phyloP scores from a whole-genome alignment of 2,329 filamentous ascomycete species.

The Neofusicoccum kwambonambiense region DNA sequence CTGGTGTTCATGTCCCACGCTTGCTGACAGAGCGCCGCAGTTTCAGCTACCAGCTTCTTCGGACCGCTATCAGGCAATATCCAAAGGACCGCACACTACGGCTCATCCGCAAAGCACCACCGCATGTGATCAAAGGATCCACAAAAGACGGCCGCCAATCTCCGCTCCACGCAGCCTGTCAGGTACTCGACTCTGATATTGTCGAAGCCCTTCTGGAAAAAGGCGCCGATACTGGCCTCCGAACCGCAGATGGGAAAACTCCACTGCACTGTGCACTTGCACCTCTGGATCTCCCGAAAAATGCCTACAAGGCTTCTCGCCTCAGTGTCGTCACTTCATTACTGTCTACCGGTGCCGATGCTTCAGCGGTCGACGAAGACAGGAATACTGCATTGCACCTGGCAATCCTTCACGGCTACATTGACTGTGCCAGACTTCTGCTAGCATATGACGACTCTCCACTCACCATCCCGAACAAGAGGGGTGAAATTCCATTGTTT shows the following conservation, averaged over 20 bases:
- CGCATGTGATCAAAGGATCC: neutral
- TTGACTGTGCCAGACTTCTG: neutral
- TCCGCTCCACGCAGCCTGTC: neutral
- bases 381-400: neutral
- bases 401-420: neutral
- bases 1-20: neutral
- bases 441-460: neutral
- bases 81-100: neutral
- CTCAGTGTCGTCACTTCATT: neutral
- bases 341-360: neutral
- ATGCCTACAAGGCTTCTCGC: neutral
- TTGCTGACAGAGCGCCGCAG: neutral
- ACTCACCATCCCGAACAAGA: neutral
- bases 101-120: conserved; percentile 2
- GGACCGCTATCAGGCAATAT: conserved; percentile 1
- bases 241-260: neutral
- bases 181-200: neutral
- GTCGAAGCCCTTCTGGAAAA: conserved; percentile 3
- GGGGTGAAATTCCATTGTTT: conserved; percentile 7
- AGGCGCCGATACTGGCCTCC: neutral
- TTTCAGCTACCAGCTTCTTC: conserved; percentile 8
- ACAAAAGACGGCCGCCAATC: neutral
- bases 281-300: neutral
- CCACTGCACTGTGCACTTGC: conserved; percentile 1
- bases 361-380: neutral